A percentile compares a stretch with the other conserved stretches of the same genome.
Evolutionary conservation across 306 rosid species (phyloP).

Genomic region (Lithocarpus polystachyus): DNA sequence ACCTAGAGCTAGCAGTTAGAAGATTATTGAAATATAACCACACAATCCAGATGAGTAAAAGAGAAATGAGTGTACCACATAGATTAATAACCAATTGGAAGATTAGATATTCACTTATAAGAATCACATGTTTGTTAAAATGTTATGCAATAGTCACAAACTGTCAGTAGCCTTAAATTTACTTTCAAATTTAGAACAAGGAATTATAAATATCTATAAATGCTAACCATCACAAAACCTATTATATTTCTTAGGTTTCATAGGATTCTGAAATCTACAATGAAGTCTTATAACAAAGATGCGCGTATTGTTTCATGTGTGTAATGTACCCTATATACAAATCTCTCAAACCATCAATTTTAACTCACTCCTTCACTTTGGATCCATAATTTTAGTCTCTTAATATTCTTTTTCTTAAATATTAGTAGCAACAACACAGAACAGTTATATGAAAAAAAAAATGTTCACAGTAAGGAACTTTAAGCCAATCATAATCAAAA

Average conservation of each 20-base stretch:
- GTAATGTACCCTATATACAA: not conserved
- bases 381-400: not conserved
- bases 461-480: not conserved
- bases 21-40: not conserved
- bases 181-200: not conserved
- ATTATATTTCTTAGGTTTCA: not conserved
- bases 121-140: not conserved
- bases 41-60: not conserved
- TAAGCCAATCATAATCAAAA: not conserved
- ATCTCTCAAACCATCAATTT: not conserved
- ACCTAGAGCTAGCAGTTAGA: not conserved
- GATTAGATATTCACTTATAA: no score
- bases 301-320: not conserved
- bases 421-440: not conserved
- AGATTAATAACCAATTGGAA: not conserved
- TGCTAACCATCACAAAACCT: not conserved
- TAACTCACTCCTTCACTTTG: not conserved
- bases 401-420: not conserved
- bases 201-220: not conserved
- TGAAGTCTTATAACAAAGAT: not conserved
- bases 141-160: not conserved
- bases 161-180: not conserved
- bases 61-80: not conserved
- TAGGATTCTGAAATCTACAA: not conserved
- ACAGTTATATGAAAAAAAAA: not conserved